Evolutionary conservation across 352 stramenopile genomes (phyloP).

Genomic region (Thraustochytrium striatum): DNA sequence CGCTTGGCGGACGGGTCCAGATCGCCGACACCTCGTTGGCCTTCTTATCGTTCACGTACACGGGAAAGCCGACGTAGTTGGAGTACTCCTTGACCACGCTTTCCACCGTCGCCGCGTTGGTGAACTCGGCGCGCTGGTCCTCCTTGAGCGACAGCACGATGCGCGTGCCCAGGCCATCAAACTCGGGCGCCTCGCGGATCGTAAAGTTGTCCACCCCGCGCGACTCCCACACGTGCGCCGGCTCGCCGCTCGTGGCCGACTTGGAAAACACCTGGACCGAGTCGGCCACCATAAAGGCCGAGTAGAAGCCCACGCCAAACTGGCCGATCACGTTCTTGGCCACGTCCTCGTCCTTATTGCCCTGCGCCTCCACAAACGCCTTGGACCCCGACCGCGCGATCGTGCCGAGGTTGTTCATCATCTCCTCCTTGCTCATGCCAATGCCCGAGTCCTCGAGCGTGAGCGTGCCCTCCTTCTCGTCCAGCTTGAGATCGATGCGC

Average conservation of each 20-base stretch:
- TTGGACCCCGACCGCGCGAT: slow-evolving; percentile 96
- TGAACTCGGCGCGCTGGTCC: slow-evolving; percentile 79
- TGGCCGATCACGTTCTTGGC: slow-evolving; percentile 83
- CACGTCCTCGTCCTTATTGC: slow-evolving; percentile 53
- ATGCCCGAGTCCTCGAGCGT: slow-evolving; percentile 97
- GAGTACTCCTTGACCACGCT: slow-evolving; percentile 98
- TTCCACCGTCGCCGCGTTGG: slow-evolving; percentile 79
- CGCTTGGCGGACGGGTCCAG: slow-evolving; percentile 90
- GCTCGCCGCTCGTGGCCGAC: slow-evolving; percentile 50
- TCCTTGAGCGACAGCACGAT: slow-evolving; percentile 97
- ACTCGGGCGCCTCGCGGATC: slow-evolving; percentile 64
- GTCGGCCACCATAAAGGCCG: slow-evolving; percentile 97
- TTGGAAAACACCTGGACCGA: slow-evolving; percentile 82
- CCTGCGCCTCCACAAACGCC: slow-evolving; percentile 83
- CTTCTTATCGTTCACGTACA: slow-evolving; percentile 90
- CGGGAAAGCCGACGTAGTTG: slow-evolving; percentile 99
- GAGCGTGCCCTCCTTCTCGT: slow-evolving; percentile 89
- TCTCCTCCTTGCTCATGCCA: slow-evolving; percentile 94
- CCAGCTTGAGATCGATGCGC: slow-evolving; percentile 93
- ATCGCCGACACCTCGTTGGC: slow-evolving; percentile 98
- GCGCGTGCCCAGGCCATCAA: slow-evolving; percentile 82
- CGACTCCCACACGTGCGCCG: slow-evolving; percentile 66
- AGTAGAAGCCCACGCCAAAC: slow-evolving; percentile 99
- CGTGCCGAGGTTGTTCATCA: slow-evolving; percentile 95
- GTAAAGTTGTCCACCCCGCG: slow-evolving; percentile 71